phyloP scores from a whole-genome alignment of 805 yeast genomes.

The Starmerella ratchasimensis region DNA sequence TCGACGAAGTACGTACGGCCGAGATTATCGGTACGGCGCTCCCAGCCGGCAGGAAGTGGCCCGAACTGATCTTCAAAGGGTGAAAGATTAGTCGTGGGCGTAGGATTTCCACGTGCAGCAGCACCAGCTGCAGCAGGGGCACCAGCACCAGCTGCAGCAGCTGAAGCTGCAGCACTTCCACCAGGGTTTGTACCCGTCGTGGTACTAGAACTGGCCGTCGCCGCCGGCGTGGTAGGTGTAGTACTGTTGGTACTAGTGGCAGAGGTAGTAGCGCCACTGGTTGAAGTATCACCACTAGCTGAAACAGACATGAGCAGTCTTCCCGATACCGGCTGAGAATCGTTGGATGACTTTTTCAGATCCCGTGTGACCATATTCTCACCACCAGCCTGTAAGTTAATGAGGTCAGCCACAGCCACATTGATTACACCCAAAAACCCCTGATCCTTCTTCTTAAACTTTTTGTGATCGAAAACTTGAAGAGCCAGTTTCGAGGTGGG shows the following conservation, averaged over 20 bases:
- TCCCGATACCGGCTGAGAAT: slow-evolving; percentile 85
- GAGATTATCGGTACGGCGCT: slow-evolving; percentile 90
- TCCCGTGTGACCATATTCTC: slow-evolving; percentile 84
- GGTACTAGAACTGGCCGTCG: background rate
- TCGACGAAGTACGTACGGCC: slow-evolving; percentile 97
- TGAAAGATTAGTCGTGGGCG: slow-evolving; percentile 28
- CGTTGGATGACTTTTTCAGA: slow-evolving; percentile 58
- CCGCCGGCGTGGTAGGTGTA: background rate
- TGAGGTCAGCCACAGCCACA: slow-evolving; percentile 74
- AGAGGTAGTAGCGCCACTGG: background rate
- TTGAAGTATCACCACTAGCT: background rate
- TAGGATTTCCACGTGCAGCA: slow-evolving; percentile 4
- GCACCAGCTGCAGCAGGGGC: slow-evolving; percentile 2
- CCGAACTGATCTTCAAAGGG: slow-evolving; percentile 97
- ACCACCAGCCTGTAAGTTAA: slow-evolving; percentile 38
- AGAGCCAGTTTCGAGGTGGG: slow-evolving; percentile 59
- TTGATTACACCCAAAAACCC: slow-evolving; percentile 96
- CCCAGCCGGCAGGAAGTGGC: slow-evolving; percentile 97
- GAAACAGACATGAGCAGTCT: slow-evolving; percentile 34
- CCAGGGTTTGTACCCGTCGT: background rate
- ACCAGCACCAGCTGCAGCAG: background rate
- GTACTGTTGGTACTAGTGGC: background rate
- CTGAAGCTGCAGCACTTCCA: background rate
- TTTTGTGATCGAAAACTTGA: slow-evolving; percentile 93
- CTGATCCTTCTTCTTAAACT: slow-evolving; percentile 95